Conservation (phyloP, 1,284 basidiomycete genomes). For the Pseudomicrostroma phylloplanum region DNA sequence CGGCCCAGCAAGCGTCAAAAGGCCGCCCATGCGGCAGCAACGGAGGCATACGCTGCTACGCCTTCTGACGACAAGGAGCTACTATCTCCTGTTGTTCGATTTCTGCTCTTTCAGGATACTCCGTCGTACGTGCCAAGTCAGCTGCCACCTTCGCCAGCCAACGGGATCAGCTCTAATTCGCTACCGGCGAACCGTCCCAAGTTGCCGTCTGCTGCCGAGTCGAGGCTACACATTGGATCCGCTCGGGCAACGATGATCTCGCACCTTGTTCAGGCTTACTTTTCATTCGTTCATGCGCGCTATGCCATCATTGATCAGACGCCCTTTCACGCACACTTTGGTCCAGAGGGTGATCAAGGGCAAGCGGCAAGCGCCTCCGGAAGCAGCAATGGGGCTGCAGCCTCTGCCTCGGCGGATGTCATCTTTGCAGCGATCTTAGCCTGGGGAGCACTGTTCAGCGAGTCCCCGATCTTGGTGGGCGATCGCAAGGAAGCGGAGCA, state of each 20-base stretch:
- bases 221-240: conserved; percentile 24
- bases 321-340: conserved; percentile 15
- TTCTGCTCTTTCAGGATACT: conserved; percentile 8
- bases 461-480: conserved; percentile 69
- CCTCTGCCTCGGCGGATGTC: conserved; percentile 57
- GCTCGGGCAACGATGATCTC: conserved; percentile 30
- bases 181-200: not conserved
- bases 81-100: conserved; percentile 4
- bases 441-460: conserved; percentile 85
- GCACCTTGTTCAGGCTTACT: conserved; percentile 35
- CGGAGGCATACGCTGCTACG: not conserved
- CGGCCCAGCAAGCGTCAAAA: conserved; percentile 25
- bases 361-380: conserved; percentile 7
- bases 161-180: not conserved
- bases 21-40: not conserved
- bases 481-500: conserved; percentile 64
- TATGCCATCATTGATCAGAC: conserved; percentile 31
- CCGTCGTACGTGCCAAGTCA: conserved; percentile 1
- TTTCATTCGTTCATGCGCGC: conserved; percentile 32
- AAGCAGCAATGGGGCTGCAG: not conserved
- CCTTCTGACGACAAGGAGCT: not conserved
- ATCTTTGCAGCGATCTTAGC: conserved; percentile 80
- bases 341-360: conserved; percentile 14
- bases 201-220: conserved; percentile 16
- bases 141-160: not conserved